Percentiles rank a stretch among this genome's conserved stretches.
Conservation (phyloP, 1,139 yeast genomes). For the Suzukiozyma palmioleophila region DNA sequence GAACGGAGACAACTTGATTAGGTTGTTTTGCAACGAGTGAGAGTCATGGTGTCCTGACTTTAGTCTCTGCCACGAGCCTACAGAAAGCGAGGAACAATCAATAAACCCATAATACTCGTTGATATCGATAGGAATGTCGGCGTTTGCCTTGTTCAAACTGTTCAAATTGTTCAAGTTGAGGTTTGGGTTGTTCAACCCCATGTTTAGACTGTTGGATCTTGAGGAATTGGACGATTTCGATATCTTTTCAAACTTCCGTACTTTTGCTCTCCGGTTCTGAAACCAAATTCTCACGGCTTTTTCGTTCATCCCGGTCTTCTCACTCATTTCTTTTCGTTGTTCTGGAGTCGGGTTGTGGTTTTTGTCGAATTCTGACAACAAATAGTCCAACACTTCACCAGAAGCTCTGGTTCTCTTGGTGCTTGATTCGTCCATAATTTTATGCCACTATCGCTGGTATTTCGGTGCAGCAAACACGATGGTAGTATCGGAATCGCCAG, state of each 20-base stretch:
- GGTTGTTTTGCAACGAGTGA: conserved; percentile 34
- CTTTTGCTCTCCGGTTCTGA: conserved; percentile 85
- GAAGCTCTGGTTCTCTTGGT: conserved; percentile 60
- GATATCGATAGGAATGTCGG: conserved; percentile 45
- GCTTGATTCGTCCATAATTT: conserved; percentile 4
- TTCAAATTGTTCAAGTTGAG: conserved; percentile 7
- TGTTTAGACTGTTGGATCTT: conserved; percentile 20
- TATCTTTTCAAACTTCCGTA: conserved; percentile 54
- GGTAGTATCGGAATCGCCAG: too few relatives aligned
- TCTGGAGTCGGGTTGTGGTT: conserved; percentile 72
- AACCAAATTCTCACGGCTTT: conserved; percentile 94
- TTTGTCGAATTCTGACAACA: conserved; percentile 64
- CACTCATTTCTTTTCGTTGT: conserved; percentile 67
- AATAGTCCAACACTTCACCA: conserved; percentile 71
- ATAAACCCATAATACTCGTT: conserved; percentile 67
- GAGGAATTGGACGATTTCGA: conserved; percentile 10
- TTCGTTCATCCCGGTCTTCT: conserved; percentile 80
- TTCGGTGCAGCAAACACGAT: too few relatives aligned
- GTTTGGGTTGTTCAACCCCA: background rate
- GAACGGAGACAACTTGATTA: conserved; percentile 63
- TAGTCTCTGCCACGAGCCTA: conserved; percentile 77
- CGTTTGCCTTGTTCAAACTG: conserved; percentile 7
- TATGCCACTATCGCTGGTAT: too few relatives aligned
- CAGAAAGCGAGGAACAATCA: conserved; percentile 62
- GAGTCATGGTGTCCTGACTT: conserved; percentile 55